These are phyloP conservation scores for Puccinellia tenuiflora DNA, from an alignment of 176 grass and related monocot species.

Conservation along the genomic window DNA sequence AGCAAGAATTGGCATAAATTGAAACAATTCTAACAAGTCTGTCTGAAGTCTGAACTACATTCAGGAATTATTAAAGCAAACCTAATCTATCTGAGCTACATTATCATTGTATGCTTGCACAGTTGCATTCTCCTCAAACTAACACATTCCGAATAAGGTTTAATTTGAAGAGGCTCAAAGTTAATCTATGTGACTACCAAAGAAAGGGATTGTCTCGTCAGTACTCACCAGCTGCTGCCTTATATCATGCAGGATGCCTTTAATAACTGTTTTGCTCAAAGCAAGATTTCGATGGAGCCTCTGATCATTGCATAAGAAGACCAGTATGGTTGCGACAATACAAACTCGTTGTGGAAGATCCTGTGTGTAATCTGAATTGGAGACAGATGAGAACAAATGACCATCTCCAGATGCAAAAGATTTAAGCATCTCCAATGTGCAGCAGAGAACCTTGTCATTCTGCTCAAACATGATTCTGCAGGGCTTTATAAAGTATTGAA, in stretches of 20 bases:
- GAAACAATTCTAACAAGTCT: background rate
- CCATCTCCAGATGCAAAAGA: slow-evolving; percentile 50
- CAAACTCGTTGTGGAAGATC: slow-evolving; percentile 43
- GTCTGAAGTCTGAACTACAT: slow-evolving; percentile 11
- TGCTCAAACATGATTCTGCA: slow-evolving; percentile 60
- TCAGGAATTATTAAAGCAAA: background rate
- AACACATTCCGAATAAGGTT: background rate
- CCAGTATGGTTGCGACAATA: slow-evolving; percentile 52
- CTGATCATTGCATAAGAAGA: slow-evolving; percentile 53
- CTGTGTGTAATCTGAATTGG: slow-evolving; percentile 19
- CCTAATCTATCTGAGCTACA: background rate
- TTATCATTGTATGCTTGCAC: background rate
- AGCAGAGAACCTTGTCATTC: slow-evolving; percentile 51
- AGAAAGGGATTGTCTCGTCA: slow-evolving; percentile 15
- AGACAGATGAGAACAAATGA: slow-evolving; percentile 24
- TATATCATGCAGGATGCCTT: slow-evolving; percentile 49
- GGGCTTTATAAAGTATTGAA: slow-evolving; percentile 60
- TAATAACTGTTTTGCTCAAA: slow-evolving; percentile 39
- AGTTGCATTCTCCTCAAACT: slow-evolving; percentile 12
- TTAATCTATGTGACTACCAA: slow-evolving; percentile 24
- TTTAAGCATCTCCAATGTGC: slow-evolving; percentile 55
- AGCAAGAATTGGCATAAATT: background rate
- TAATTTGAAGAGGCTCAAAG: slow-evolving; percentile 1
- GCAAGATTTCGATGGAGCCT: slow-evolving; percentile 53
- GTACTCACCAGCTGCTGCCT: slow-evolving; percentile 49